Conservation (phyloP, 2,329 filamentous ascomycete species). For the Ophiocordyceps robertsii region DNA sequence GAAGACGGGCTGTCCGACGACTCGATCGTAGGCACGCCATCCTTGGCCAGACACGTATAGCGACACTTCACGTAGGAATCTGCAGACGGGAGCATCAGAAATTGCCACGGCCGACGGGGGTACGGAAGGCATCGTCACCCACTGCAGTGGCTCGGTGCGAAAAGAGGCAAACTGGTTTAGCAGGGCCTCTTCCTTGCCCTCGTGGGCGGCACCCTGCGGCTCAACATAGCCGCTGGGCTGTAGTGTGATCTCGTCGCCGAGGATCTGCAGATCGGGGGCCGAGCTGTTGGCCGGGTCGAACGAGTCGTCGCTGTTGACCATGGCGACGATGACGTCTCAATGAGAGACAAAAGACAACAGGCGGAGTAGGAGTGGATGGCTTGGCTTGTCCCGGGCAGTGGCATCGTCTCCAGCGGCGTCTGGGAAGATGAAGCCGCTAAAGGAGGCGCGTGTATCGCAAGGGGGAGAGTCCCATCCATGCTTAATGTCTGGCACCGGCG, state of each 20-base stretch:
- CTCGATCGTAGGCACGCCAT: constrained; percentile 87
- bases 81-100: constrained; percentile 16
- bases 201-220: constrained; percentile 30
- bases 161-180: constrained; percentile 82
- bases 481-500: not conserved
- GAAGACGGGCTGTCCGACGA: constrained; percentile 86
- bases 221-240: constrained; percentile 59
- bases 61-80: constrained; percentile 87
- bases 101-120: not conserved
- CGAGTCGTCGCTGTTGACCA: constrained; percentile 16
- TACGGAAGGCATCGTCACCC: constrained; percentile 8
- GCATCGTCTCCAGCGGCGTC: constrained; percentile 1
- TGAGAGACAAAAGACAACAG: not conserved
- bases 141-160: constrained; percentile 53
- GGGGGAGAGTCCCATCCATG: not conserved
- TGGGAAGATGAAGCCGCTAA: not conserved
- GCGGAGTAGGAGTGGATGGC: not conserved
- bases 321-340: constrained; percentile 4
- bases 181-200: constrained; percentile 50
- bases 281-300: constrained; percentile 23
- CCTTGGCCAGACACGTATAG: constrained; percentile 85
- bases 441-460: not conserved
- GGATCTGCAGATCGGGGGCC: constrained; percentile 65
- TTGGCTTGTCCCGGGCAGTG: not conserved
- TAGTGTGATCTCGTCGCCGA: constrained; percentile 60